Evolutionary conservation across 345 rosid species (phyloP), one percentile per base, ranked within the genome.

Genomic region (Clarkia xantiana): DNA sequence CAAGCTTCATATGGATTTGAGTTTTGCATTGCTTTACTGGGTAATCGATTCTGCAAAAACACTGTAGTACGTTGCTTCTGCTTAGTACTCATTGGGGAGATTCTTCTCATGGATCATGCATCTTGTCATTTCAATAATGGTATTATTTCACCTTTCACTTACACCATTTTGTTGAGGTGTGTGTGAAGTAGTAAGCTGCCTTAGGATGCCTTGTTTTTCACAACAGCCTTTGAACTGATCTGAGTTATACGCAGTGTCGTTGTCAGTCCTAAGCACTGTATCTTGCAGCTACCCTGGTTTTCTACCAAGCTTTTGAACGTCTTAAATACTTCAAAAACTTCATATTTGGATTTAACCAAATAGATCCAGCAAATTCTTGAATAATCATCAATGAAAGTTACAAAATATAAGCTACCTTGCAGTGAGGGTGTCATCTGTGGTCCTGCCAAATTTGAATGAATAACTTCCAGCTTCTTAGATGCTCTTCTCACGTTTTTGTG

Each of bases 1-100:
- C 52, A 56, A n/a, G 2, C 25, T 25, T 56, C 52, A 45, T 1
- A 46, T 17, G 60, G 43, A 18, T 44, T 52, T 9, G 6, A 40
- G 3, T 14, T 15, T 13, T 61, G 22, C 10, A 54, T 11, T 0
- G 49, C 48, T 38, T 47, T 61, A 11, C 53, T 61, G 6, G 45
- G 15, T 5, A 43, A 5, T 14, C 45, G 6, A 13, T 43, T 43
- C 1, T 9, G 45, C 15, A 10, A 11, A 14, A 43, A 43, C n/a
- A 43, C 14, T 9, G 45, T 5, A 1, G 45, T 43, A 13, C 6
- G 16, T 16, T 43, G 45, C 45, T 5, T 43, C 6, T 43, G 1
- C 11, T 11, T 11, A 43, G 45, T 13, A 43, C 1, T 14, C 7
- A 0, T 10, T 14, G 6, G 2, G 11, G 4, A 43, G 10, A 43